Evolutionary conservation across 1,284 basidiomycete genomes (phyloP).

Genomic region (Sanghuangporus baumii): DNA sequence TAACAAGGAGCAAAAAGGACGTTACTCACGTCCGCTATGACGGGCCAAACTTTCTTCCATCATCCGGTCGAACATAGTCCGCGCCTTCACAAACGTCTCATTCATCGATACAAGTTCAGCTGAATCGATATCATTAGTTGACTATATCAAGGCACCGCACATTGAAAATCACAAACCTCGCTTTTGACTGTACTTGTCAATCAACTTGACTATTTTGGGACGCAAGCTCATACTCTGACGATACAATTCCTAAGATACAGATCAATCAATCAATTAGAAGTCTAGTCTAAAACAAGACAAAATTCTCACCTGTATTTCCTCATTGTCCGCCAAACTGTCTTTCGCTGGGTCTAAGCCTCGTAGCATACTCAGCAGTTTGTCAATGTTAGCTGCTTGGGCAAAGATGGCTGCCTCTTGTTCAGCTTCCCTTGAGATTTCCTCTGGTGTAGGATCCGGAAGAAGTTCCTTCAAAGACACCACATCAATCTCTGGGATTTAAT

Average conservation of each 20-base stretch:
- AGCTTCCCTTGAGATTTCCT: conserved; percentile 78
- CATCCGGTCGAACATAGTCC: conserved; percentile 82
- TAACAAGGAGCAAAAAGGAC: not conserved
- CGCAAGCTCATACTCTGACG: conserved; percentile 83
- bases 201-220: conserved; percentile 93
- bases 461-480: conserved; percentile 60
- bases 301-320: conserved; percentile 78
- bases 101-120: conserved; percentile 88
- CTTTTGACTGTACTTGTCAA: conserved; percentile 97
- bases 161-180: conserved; percentile 44
- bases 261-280: not conserved
- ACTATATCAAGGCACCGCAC: not conserved
- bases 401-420: conserved; percentile 89
- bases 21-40: conserved; percentile 51
- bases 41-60: conserved; percentile 85
- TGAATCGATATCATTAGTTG: conserved; percentile 26
- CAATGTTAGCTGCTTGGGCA: conserved; percentile 80
- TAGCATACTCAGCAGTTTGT: conserved; percentile 80
- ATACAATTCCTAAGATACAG: conserved; percentile 73
- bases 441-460: conserved; percentile 79
- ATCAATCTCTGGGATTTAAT: not conserved
- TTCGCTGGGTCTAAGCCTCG: conserved; percentile 69
- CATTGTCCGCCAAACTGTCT: conserved; percentile 89
- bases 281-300: not conserved
- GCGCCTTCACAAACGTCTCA: conserved; percentile 79